A percentile compares a stretch with the other conserved stretches of the same genome.
Conservation (phyloP, 768 basidiomycete genomes). For the Lactarius evosmus region DNA sequence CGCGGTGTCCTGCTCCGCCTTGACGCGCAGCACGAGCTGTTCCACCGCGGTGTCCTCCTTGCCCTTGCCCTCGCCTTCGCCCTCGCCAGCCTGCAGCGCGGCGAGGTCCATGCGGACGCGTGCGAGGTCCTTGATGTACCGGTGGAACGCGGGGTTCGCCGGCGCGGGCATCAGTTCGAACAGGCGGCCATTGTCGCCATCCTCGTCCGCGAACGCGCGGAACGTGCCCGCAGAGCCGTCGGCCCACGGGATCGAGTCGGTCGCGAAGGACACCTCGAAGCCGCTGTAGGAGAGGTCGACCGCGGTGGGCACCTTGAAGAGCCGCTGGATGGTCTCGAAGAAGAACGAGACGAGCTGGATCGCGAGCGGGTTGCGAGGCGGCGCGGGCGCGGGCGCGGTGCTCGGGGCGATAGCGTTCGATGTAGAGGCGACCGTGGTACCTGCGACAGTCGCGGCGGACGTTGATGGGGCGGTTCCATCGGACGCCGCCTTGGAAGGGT, state of each 20-base stretch:
- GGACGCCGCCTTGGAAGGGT: not conserved
- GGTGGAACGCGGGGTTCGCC: slow-evolving; percentile 8
- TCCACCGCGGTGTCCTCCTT: not conserved
- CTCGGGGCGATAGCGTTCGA: not conserved
- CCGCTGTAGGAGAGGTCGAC: slow-evolving; percentile 20
- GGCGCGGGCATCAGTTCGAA: slow-evolving; percentile 16
- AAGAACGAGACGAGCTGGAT: slow-evolving; percentile 20
- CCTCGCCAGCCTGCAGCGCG: not conserved
- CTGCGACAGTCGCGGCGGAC: not conserved
- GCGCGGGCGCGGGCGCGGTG: not conserved
- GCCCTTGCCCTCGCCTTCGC: slow-evolving; percentile 2
- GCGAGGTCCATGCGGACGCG: slow-evolving; percentile 12
- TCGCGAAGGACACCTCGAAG: slow-evolving; percentile 20
- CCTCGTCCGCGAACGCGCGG: not conserved
- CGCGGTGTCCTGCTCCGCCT: slow-evolving; percentile 13
- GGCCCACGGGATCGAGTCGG: slow-evolving; percentile 4
- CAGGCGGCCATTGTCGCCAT: not conserved
- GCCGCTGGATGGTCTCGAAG: slow-evolving; percentile 14
- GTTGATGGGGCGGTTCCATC: not conserved
- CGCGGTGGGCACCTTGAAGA: slow-evolving; percentile 14
- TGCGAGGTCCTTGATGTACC: slow-evolving; percentile 21
- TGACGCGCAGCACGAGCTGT: slow-evolving; percentile 5
- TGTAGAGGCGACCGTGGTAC: not conserved
- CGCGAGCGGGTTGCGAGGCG: not conserved
- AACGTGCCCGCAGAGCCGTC: not conserved